phyloP scores from a whole-genome alignment of 495 filamentous ascomycete genomes.

The Geoglossum glabrum region DNA sequence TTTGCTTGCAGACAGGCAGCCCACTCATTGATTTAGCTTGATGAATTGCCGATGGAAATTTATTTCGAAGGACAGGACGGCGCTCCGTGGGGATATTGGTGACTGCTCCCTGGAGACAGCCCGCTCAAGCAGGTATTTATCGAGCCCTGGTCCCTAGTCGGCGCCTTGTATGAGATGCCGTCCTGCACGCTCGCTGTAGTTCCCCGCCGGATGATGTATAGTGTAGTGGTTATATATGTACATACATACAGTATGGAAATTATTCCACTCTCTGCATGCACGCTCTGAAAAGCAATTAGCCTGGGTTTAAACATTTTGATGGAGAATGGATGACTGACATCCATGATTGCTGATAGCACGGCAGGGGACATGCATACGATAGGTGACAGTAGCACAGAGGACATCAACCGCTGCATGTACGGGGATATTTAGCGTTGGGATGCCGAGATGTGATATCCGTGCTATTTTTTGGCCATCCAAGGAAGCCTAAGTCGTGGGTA shows the following conservation, averaged over 20 bases:
- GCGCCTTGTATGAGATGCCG: not conserved
- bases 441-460: too few species aligned
- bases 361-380: not conserved
- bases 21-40: not conserved
- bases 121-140: not conserved
- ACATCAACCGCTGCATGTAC: not conserved
- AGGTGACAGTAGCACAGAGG: not conserved
- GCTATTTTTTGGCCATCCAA: too few species aligned
- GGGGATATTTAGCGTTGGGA: not conserved
- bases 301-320: not conserved
- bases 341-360: not conserved
- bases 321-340: not conserved
- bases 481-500: too few species aligned
- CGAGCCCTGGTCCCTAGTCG: not conserved
- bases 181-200: not conserved
- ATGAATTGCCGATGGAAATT: not conserved
- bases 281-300: not conserved
- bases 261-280: not conserved
- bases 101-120: not conserved
- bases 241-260: not conserved
- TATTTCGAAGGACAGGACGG: not conserved
- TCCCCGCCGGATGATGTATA: not conserved
- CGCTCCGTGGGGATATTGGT: not conserved
- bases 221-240: not conserved
- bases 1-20: too few species aligned